These are phyloP conservation scores for Chytriomyces confervae DNA, from an alignment of 192 early-diverging fungal genomes.

Conservation along the genomic window DNA sequence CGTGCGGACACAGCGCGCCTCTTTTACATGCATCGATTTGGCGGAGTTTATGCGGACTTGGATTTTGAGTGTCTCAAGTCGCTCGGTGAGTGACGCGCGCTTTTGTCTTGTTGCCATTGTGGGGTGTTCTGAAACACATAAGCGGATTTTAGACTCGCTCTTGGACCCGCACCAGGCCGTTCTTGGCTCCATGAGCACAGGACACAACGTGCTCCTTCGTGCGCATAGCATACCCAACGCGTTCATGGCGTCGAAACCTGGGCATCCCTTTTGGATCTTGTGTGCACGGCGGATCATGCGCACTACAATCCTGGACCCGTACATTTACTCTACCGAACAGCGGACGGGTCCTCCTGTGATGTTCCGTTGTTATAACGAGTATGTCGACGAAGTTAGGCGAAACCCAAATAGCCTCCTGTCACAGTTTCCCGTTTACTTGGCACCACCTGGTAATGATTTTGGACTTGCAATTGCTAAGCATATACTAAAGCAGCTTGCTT, in stretches of 20 bases:
- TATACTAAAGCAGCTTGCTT: background rate
- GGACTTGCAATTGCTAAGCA: background rate
- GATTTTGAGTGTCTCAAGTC: constrained; percentile 40
- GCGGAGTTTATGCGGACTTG: constrained; percentile 50
- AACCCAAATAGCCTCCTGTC: background rate
- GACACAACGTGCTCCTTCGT: background rate
- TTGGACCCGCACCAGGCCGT: background rate
- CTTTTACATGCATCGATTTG: constrained; percentile 45
- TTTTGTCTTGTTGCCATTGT: background rate
- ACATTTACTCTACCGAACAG: constrained; percentile 23
- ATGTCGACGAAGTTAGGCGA: background rate
- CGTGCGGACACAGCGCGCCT: constrained; percentile 47
- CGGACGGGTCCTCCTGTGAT: constrained; percentile 43
- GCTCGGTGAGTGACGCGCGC: constrained; percentile 24
- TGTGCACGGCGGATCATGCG: constrained; percentile 26
- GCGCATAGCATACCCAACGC: constrained; percentile 48
- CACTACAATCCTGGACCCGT: background rate
- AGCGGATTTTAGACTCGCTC: background rate
- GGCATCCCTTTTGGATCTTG: constrained; percentile 48
- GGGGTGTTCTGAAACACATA: background rate
- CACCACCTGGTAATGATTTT: background rate
- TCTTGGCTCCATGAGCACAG: constrained; percentile 17
- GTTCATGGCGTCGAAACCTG: constrained; percentile 46
- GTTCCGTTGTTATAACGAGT: constrained; percentile 12
- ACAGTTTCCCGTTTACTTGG: background rate